Percentiles rank a stretch among this genome's conserved stretches.
phyloP scores from a whole-genome alignment of 495 filamentous ascomycete genomes.

The Aspergillus affinis region DNA sequence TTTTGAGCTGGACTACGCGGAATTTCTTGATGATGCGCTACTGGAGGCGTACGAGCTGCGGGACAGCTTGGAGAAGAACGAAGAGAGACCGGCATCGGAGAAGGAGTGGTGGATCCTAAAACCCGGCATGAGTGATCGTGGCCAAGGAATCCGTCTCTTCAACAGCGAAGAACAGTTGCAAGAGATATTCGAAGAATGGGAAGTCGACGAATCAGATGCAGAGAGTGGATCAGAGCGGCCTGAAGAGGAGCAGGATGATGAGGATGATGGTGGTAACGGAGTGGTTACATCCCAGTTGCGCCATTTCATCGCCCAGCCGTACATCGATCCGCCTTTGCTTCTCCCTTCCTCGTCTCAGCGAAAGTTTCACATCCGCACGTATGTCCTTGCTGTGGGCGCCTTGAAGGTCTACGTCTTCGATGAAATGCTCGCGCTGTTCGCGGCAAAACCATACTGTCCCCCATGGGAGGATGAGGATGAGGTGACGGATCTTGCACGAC shows the following conservation, averaged over 20 bases:
- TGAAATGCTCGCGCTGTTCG: constrained; percentile 91
- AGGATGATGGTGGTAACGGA: constrained; percentile 38
- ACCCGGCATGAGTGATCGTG: constrained; percentile 94
- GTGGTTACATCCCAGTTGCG: constrained; percentile 88
- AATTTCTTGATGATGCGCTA: constrained; percentile 92
- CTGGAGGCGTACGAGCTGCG: constrained; percentile 83
- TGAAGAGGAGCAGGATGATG: constrained; percentile 34
- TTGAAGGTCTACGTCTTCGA: constrained; percentile 84
- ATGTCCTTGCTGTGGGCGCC: constrained; percentile 76
- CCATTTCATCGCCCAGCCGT: constrained; percentile 95
- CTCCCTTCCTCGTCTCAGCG: constrained; percentile 60
- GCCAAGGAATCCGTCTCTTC: constrained; percentile 89
- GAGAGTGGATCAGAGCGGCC: constrained; percentile 31
- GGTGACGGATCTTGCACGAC: constrained; percentile 58
- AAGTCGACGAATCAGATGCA: constrained; percentile 58
- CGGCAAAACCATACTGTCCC: constrained; percentile 61
- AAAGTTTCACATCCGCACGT: constrained; percentile 95
- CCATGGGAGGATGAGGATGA: constrained; percentile 48
- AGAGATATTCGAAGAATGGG: constrained; percentile 85
- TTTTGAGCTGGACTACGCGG: constrained; percentile 94
- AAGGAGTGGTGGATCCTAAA: constrained; percentile 98
- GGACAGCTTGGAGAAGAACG: constrained; percentile 70
- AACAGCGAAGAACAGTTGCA: constrained; percentile 75
- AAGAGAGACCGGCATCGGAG: constrained; percentile 43
- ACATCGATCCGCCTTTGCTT: constrained; percentile 86